Percentiles rank a stretch among this genome's conserved stretches.
phyloP scores from a whole-genome alignment of 164 flowering plant genomes.

The Chloranthus sessilifolius region DNA sequence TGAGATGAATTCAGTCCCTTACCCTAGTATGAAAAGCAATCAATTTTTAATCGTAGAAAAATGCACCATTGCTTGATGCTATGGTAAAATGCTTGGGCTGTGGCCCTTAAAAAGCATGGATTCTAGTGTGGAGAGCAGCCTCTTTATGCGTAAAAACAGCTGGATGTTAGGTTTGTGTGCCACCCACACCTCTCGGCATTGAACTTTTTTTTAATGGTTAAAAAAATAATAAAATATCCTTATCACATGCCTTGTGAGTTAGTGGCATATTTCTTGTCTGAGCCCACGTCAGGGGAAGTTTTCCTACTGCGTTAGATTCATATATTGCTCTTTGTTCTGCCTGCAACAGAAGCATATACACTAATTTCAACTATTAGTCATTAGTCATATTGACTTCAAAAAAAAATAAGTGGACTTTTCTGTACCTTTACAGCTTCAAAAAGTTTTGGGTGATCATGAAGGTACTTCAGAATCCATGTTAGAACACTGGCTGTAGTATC shows the following conservation, averaged over 20 bases:
- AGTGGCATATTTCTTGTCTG: conserved; percentile 77
- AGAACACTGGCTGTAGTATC: conserved; percentile 92
- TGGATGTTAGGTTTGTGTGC: no score
- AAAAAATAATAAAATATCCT: no score
- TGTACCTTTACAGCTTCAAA: conserved; percentile 71
- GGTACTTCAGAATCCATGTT: conserved; percentile 90
- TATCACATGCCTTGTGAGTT: conserved; percentile 64
- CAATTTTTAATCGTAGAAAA: no score
- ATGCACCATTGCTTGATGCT: no score
- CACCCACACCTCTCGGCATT: no score
- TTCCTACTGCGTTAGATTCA: conserved; percentile 29
- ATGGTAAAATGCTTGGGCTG: no score
- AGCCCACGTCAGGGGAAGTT: conserved; percentile 45
- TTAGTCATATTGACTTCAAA: not conserved
- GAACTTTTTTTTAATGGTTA: no score
- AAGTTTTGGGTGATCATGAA: conserved; percentile 69
- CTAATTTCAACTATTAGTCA: not conserved
- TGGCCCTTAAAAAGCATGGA: no score
- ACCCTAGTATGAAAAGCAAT: no score
- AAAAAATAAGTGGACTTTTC: not conserved
- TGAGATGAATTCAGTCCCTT: no score
- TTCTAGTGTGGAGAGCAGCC: no score
- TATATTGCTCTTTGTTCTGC: conserved; percentile 59
- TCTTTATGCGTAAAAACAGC: no score
- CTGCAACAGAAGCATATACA: conserved; percentile 26